Conservation (phyloP, 768 basidiomycete species). For the Antrodiella citrinella region DNA sequence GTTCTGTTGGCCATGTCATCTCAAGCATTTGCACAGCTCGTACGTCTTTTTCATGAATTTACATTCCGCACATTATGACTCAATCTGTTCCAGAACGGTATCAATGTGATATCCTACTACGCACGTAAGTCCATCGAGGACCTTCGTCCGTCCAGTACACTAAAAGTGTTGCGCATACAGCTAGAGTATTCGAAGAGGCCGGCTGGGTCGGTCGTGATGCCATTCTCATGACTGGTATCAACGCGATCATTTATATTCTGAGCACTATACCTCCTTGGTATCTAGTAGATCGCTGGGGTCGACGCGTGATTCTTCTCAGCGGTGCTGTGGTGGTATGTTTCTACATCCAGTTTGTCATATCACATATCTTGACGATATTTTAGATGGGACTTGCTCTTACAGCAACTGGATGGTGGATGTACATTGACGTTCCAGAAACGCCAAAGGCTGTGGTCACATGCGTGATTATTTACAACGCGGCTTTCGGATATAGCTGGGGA, state of each 20-base stretch:
- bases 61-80: neutral
- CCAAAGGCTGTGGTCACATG: constrained; percentile 82
- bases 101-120: constrained; percentile 94
- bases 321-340: constrained; percentile 72
- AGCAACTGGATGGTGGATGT: constrained; percentile 90
- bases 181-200: constrained; percentile 91
- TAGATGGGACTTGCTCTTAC: constrained; percentile 80
- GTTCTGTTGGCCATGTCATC: constrained; percentile 93
- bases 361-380: neutral
- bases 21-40: constrained; percentile 92
- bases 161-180: constrained; percentile 27
- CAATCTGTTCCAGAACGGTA: constrained; percentile 93
- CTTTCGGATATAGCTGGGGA: constrained; percentile 90
- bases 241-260: constrained; percentile 71
- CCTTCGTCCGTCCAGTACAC: too few relatives aligned
- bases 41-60: constrained; percentile 36
- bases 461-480: constrained; percentile 90
- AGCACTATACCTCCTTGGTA: constrained; percentile 92
- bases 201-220: constrained; percentile 94
- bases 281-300: constrained; percentile 86
- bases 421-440: constrained; percentile 77
- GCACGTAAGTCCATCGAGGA: constrained; percentile 69
- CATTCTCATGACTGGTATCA: constrained; percentile 93
- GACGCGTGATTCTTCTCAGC: constrained; percentile 77
- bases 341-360: neutral